These are phyloP conservation scores for Yamadazyma sp. DNA, from an alignment of 805 yeast genomes.

Conservation along the genomic window DNA sequence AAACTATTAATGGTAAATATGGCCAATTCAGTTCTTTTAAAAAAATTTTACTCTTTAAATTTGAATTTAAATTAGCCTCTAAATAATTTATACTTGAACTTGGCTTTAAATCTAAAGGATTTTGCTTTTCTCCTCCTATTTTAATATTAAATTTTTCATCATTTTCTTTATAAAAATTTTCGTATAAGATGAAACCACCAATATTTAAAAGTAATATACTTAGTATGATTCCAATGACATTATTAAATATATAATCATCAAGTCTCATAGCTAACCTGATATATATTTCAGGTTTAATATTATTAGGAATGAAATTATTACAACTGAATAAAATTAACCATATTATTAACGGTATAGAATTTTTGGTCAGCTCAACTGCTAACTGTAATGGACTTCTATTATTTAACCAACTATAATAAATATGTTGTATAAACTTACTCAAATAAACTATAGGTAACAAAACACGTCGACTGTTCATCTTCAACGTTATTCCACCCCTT, in stretches of 20 bases:
- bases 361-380: not conserved
- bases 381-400: slow-evolving; percentile 1
- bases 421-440: not conserved
- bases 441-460: not conserved
- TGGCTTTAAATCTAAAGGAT: not conserved
- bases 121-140: no score
- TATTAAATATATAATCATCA: slow-evolving; percentile 40
- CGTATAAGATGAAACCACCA: slow-evolving; percentile 17
- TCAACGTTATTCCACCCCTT: no score
- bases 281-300: slow-evolving; percentile 45
- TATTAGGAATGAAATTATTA: slow-evolving; percentile 30
- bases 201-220: slow-evolving; percentile 15
- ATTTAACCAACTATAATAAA: slow-evolving; percentile 8
- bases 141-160: no score
- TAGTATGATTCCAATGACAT: slow-evolving; percentile 8
- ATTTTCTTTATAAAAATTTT: slow-evolving; percentile 2
- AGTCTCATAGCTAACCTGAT: slow-evolving; percentile 44
- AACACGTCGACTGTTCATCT: no score
- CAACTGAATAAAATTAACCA: slow-evolving; percentile 13
- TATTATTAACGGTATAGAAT: slow-evolving; percentile 6
- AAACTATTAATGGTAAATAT: slow-evolving; percentile 33
- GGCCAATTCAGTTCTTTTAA: no score
- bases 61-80: not conserved
- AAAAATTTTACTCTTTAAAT: not conserved
- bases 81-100: not conserved